Base-by-base conservation (phyloP, 345 rosid species). In the Gossypium bickii region DNA sequence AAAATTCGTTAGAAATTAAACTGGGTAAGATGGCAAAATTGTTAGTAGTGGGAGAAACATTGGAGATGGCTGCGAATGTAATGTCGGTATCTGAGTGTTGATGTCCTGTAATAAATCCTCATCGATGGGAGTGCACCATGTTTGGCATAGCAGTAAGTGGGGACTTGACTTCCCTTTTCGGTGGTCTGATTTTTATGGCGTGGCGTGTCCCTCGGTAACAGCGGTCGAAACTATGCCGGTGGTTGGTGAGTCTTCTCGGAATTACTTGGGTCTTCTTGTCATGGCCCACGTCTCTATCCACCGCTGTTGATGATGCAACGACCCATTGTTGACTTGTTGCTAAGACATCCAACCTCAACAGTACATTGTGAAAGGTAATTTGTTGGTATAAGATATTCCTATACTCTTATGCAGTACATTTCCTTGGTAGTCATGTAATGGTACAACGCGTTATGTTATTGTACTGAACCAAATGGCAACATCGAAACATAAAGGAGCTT, bases 261-360 rank as follows among this genome's bases (percentile, higher is more conserved):
- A 55, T 53, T 56, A 71, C 49, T 18, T 56, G 74, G 74, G 25
- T 38, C 63, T 25, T 70, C 18, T 25, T 18, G 34, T 71, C 16
- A 1, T 4, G 4, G 4, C 51, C 74, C 3, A 56, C 51, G 63
- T 18, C 27, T 70, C 74, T 2, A 4, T 27, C 13, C 5, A n/a
- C 4, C 16, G 12, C 38, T 67, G 49, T 27, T 45, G 38, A 11
- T 18, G 70, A 66, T 12, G 53, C 34, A 22, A 8, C 9, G 16
- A 63, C 29, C 53, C 72, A 51, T 34, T 34, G 38, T 34, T 34
- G 38, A 3, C 38, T 34, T 34, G 6, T 34, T 34, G 38, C 17
- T 48, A 48, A 13, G 52, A 47, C 12, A 47, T 47, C 12, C n/a
- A 51, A 51, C 7, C 55, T 15, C 55, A 51, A 51, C 16, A 51